Base-by-base conservation (phyloP, 306 rosid genomes). In the Styphnolobium japonicum region DNA sequence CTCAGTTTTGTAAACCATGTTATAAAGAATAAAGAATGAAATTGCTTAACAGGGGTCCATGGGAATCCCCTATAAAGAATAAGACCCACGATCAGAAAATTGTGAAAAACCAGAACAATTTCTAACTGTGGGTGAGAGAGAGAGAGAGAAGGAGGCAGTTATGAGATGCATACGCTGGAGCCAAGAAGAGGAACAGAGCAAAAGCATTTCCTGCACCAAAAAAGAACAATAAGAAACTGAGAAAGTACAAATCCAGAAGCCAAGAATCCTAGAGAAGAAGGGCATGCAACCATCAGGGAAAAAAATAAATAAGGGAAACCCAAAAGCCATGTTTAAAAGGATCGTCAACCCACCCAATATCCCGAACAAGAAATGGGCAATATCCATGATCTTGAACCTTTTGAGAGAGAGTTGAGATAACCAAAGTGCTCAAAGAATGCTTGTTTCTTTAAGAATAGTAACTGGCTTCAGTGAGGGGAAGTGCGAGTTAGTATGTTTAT, bases 101-200 rank as follows among this genome's bases (percentile, higher is more conserved):
- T n/a, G 56, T 12, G 43, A 45, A 37, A 62, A 62, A 21, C 33
- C n/a, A 29, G 10, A 60, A 67, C 14, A 18, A 23, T 4, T 52
- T 52, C 5, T 21, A 14, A 42, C 10, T 14, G 36, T 15, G 23
- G 12, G 21, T 58, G 18, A 46, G 61, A 55, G 51, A 61, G 9
- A 45, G 64, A 22, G 16, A 21, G 34, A 53, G 49, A 29, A 18
- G 22, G 62, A 39, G 40, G 0, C 10, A 19, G 29, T 51, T 16
- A 39, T 14, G 25, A 61, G 69, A 63, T 23, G 23, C 72, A 9
- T 90, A 95, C 97, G 62, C 67, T 64, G 98, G 98, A 8, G 98
- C 73, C 76, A 91, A 80, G 96, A 91, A 95, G 86, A 92, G 98
- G 86, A 92, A 92, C 63, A 95, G 85, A 25, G 93, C 98, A 71